Conservation (phyloP, 169 alveolate genomes). For the Cyclospora cayetanensis region DNA sequence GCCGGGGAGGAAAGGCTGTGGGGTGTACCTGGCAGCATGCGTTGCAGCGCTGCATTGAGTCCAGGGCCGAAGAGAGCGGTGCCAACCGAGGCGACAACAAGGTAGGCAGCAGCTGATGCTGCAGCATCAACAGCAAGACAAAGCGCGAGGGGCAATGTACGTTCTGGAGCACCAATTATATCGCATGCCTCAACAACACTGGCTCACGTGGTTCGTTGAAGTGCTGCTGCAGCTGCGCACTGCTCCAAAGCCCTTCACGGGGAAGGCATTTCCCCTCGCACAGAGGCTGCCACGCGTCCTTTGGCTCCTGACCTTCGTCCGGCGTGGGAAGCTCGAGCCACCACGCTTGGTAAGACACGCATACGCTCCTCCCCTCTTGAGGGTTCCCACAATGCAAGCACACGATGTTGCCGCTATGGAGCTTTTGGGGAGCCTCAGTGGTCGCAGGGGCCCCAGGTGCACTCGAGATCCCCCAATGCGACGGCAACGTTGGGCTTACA, state of each 20-base stretch:
- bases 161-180: neutral
- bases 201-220: neutral
- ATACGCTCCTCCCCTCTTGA: neutral
- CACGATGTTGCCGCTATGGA: constrained; percentile 1
- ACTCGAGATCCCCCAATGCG: too few species aligned
- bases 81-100: constrained; percentile 12
- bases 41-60: constrained; percentile 15
- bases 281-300: neutral
- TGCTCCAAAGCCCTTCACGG: neutral
- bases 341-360: neutral
- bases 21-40: constrained; percentile 34
- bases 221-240: neutral
- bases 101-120: constrained; percentile 27
- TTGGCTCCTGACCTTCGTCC: neutral
- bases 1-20: too few species aligned
- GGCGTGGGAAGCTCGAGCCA: neutral
- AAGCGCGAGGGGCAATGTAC: neutral
- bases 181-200: too few species aligned
- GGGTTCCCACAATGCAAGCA: constrained; percentile 12
- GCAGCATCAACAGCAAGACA: constrained; percentile 8
- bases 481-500: neutral
- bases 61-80: constrained; percentile 10
- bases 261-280: neutral
- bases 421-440: neutral
- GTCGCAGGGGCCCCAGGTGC: neutral